These are phyloP conservation scores for Phytophthora melonis DNA, from an alignment of 352 stramenopile genomes.

Conservation along the genomic window DNA sequence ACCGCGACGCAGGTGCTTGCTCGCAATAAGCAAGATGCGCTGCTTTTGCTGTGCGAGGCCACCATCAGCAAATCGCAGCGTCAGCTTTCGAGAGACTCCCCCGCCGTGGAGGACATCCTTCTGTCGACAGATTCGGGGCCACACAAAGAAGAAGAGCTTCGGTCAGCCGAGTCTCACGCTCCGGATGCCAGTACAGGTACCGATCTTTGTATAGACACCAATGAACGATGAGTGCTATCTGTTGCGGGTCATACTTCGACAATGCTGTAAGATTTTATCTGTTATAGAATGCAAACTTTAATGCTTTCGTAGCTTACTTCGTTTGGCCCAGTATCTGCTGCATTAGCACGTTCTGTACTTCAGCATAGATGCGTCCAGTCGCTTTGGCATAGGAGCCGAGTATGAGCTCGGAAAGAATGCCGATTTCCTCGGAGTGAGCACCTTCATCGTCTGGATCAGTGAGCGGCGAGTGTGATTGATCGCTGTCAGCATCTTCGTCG, in stretches of 20 bases:
- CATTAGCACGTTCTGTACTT: slow-evolving; percentile 54
- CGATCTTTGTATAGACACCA: slow-evolving; percentile 7
- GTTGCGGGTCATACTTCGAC: not conserved
- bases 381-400: not conserved
- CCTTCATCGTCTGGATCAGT: slow-evolving; percentile 3
- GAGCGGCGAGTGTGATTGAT: slow-evolving; percentile 1
- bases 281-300: not conserved
- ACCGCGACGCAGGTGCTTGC: slow-evolving; percentile 59
- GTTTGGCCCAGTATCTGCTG: slow-evolving; percentile 10
- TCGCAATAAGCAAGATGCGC: slow-evolving; percentile 56
- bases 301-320: not conserved
- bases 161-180: slow-evolving; percentile 28
- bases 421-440: slow-evolving; percentile 25
- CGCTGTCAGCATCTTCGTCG: not conserved
- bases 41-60: slow-evolving; percentile 55
- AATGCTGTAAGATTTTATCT: not conserved
- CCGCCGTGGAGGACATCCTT: slow-evolving; percentile 21
- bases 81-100: slow-evolving; percentile 15
- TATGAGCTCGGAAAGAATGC: slow-evolving; percentile 21
- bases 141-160: slow-evolving; percentile 39
- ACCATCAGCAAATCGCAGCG: slow-evolving; percentile 28
- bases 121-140: not conserved
- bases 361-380: slow-evolving; percentile 29
- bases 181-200: not conserved
- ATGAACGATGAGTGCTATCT: slow-evolving; percentile 2